A percentile compares a stretch with the other conserved stretches of the same genome.
phyloP scores from a whole-genome alignment of 805 yeast genomes.

The Ogataea nakhonphanomensis region DNA sequence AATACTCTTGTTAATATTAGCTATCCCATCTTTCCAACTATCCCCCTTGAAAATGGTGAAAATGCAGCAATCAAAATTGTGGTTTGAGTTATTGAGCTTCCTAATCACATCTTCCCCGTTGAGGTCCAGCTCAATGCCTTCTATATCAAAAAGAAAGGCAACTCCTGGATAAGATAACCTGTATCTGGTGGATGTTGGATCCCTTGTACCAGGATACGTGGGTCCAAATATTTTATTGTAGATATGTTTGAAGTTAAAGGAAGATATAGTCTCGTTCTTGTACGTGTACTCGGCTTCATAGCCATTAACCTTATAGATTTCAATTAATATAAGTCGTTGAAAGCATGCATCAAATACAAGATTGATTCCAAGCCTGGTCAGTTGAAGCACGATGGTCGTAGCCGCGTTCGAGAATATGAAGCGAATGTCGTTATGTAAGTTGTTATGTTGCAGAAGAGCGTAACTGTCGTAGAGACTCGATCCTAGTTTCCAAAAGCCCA shows the following conservation, averaged over 20 bases:
- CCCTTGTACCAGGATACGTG: constrained; percentile 51
- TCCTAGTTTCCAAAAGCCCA: constrained; percentile 24
- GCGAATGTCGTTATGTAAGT: constrained; percentile 18
- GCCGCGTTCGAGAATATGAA: constrained; percentile 22
- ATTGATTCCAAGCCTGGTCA: constrained; percentile 21
- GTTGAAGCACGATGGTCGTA: constrained; percentile 19
- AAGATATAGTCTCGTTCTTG: constrained; percentile 22
- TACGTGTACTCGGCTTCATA: constrained; percentile 18
- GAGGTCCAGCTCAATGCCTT: not conserved
- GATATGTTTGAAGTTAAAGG: constrained; percentile 38
- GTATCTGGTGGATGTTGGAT: constrained; percentile 32
- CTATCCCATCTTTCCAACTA: constrained; percentile 31
- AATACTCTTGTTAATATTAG: constrained; percentile 4
- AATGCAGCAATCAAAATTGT: constrained; percentile 37
- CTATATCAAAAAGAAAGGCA: constrained; percentile 42
- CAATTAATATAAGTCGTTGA: constrained; percentile 29
- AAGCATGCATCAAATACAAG: constrained; percentile 26
- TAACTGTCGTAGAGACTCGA: constrained; percentile 24
- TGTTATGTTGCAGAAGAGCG: constrained; percentile 12
- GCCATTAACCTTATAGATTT: constrained; percentile 17
- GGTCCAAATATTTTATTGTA: constrained; percentile 62
- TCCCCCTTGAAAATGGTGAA: constrained; percentile 40
- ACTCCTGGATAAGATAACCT: constrained; percentile 55
- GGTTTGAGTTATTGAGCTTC: constrained; percentile 23
- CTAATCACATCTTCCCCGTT: constrained; percentile 21